Evolutionary conservation across 805 yeast species (phyloP), one percentile per base, ranked within the genome.

Genomic region (Starmera pachycereana): DNA sequence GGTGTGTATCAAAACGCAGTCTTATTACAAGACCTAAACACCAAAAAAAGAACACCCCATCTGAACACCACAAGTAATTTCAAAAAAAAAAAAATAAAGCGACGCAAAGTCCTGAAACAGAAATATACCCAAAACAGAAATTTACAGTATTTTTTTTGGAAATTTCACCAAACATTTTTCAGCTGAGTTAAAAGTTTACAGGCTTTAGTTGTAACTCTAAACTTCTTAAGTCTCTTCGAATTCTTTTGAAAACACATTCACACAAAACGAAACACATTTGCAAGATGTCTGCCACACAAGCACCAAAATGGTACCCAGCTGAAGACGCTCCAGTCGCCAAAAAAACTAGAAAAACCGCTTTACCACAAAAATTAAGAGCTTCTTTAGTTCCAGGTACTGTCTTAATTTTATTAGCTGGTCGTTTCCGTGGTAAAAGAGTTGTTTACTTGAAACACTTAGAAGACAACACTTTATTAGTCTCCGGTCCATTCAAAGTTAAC

Each of bases 361-460:
- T 88, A 68, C 94, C 97, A 64, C 92, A 87, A 72, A 84, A 84
- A 72, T 78, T 92, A 71, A 88, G 97, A 72, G 77, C 95, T 62
- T 83, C 96, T 51, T 76, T 90, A 63, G 94, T 84, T 57, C 97
- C 97, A 71, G 98, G 98, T 69, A 84, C 97, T 64, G 97, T 90
- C 57, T 77, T 92, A 68, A 90, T 90, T 71, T 74, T 90, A 69
- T 80, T 90, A 67, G 97, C 97, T 62, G 98, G 98, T 68, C 87
- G 96, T 74, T 90, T 88, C 95, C 86, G 98, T 74, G 98, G 98
- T 71, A 92, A 90, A 86, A 89, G 97, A 76, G 98, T 92, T 61
- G 97, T 90, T 54, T 84, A 83, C 83, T 81, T 90, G 69, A 90
- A 90, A 82, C 73, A 82, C 71, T 79, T 92, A 66, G 96, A 88